These are phyloP conservation scores for Penicillium lividum DNA, from an alignment of 495 filamentous ascomycete genomes.

Conservation along the genomic window DNA sequence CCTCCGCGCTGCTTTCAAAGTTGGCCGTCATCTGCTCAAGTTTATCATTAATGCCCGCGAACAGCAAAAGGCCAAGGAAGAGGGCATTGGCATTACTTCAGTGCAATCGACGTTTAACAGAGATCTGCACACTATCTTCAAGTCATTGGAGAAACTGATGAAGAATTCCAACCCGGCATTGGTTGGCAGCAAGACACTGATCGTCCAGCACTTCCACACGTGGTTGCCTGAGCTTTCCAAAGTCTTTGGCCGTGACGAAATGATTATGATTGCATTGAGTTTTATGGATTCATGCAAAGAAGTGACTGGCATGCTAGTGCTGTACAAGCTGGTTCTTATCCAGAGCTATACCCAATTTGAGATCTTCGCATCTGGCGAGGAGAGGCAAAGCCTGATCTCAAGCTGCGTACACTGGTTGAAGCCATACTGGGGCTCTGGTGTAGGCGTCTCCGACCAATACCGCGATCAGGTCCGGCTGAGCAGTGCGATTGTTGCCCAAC, in stretches of 20 bases:
- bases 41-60: conserved; percentile 91
- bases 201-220: conserved; percentile 94
- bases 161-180: conserved; percentile 77
- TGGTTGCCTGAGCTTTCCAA: conserved; percentile 89
- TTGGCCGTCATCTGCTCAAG: conserved; percentile 86
- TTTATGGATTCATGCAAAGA: conserved; percentile 89
- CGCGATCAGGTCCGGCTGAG: conserved; percentile 90
- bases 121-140: conserved; percentile 85
- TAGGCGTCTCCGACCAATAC: conserved; percentile 78
- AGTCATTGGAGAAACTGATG: conserved; percentile 85
- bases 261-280: conserved; percentile 85
- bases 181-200: conserved; percentile 90
- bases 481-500: conserved; percentile 83
- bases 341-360: conserved; percentile 81
- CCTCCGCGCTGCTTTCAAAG: conserved; percentile 91
- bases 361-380: conserved; percentile 74
- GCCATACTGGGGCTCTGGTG: conserved; percentile 85
- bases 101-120: conserved; percentile 75
- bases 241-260: conserved; percentile 77
- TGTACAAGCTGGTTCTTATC: conserved; percentile 91
- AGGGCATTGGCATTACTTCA: conserved; percentile 82
- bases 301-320: conserved; percentile 89
- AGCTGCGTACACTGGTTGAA: conserved; percentile 90
- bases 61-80: conserved; percentile 86
- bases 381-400: conserved; percentile 68